Evolutionary conservation across 73 alveolate genomes (phyloP).

Genomic region (Paramecium sexaurelia): DNA sequence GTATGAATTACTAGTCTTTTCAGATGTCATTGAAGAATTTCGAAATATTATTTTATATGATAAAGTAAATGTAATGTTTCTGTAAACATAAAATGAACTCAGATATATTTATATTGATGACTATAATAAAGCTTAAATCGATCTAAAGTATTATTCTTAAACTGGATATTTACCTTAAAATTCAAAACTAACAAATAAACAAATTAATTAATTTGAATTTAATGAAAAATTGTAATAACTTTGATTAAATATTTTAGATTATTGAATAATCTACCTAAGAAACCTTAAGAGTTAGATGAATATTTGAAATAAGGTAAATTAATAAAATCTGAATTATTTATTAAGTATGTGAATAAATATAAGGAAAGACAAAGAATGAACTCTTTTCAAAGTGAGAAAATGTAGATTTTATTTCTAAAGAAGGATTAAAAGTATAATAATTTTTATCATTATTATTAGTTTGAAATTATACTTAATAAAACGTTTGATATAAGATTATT

Average conservation of each 20-base stretch:
- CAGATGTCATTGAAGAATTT: constrained; percentile 24
- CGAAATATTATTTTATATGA: background rate
- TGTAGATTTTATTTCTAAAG: background rate
- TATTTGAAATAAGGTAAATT: background rate
- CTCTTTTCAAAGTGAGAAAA: background rate
- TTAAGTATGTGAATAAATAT: background rate
- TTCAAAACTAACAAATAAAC: background rate
- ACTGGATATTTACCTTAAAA: background rate
- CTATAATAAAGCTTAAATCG: background rate
- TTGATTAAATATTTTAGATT: background rate
- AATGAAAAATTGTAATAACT: background rate
- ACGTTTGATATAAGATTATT: background rate
- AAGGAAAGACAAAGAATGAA: background rate
- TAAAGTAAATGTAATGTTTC: background rate
- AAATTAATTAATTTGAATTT: background rate
- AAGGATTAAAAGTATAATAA: background rate
- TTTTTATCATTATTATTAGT: background rate
- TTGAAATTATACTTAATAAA: background rate
- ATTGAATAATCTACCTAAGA: background rate
- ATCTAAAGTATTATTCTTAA: background rate
- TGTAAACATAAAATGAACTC: background rate
- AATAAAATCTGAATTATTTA: background rate
- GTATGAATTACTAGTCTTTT: background rate
- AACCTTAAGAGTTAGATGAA: background rate
- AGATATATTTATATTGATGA: background rate